phyloP scores from a whole-genome alignment of 2,329 filamentous ascomycete genomes.

The Harringtonia lauricola region DNA sequence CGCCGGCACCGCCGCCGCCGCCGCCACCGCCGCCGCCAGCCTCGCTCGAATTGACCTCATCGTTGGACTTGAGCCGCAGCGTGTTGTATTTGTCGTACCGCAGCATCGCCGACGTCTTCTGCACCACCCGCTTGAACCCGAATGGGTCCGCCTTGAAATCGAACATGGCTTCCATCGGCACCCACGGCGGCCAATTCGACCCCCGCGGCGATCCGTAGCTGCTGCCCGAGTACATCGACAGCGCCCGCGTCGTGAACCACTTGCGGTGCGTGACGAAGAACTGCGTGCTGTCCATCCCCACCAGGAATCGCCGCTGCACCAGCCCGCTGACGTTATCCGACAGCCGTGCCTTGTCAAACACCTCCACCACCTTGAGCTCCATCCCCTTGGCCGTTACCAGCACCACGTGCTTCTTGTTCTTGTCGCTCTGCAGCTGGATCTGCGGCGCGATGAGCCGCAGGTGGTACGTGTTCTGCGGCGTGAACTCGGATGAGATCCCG shows the following conservation, averaged over 20 bases:
- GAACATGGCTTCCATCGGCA: conserved; percentile 97
- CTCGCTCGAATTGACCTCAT: conserved; percentile 63
- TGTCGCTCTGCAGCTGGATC: conserved; percentile 96
- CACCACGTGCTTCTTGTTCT: conserved; percentile 93
- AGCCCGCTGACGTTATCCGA: conserved; percentile 89
- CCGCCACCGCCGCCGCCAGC: not conserved
- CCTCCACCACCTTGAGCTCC: conserved; percentile 94
- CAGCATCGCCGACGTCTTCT: conserved; percentile 89
- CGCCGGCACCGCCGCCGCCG: not conserved
- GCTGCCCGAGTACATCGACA: conserved; percentile 91
- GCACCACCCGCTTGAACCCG: conserved; percentile 94
- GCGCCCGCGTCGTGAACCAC: conserved; percentile 70
- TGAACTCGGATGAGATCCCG: conserved; percentile 79
- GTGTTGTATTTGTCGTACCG: conserved; percentile 98
- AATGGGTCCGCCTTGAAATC: conserved; percentile 90
- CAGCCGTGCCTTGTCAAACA: conserved; percentile 92
- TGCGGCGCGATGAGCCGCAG: conserved; percentile 92
- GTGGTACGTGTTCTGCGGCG: conserved; percentile 86
- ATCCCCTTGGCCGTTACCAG: conserved; percentile 95
- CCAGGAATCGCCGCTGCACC: conserved; percentile 85
- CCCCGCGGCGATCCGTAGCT: conserved; percentile 78
- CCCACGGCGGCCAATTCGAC: conserved; percentile 94
- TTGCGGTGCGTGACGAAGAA: conserved; percentile 96
- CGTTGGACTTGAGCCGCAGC: conserved; percentile 90
- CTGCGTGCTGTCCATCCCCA: conserved; percentile 95